Evolutionary conservation across 441 rosid species (phyloP), one percentile per base, ranked within the genome.

Genomic region (Pelargonium citronellum): DNA sequence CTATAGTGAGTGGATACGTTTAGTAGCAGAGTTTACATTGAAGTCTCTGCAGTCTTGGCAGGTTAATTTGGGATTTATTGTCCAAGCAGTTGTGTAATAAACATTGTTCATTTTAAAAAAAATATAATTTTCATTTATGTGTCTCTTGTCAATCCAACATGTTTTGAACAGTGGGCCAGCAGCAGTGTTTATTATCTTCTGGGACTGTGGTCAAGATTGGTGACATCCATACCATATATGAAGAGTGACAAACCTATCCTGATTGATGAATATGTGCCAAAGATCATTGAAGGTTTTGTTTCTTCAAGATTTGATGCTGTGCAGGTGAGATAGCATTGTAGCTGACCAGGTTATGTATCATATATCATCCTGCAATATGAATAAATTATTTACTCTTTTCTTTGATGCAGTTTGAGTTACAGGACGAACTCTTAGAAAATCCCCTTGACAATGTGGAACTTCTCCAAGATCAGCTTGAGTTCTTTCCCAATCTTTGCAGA

Each of bases 41-140:
- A 89, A 87, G 84, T 96, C 98, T 62, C 85, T 96, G 85, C 96
- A 87, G 79, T 91, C 99, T 67, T 96, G 99, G 99, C 95, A 93
- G 99, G 99, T 96, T 74, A 69, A 69, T 47, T 60, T 39, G 57
- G 63, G 66, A 72, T 77, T 43, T 24, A 69, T 66, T 43, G 44
- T 72, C 30, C 46, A 55, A 16, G 11, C 22, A 66, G 30, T 44
- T 55, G 49, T 49, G 44, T 7, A 57, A 9, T 16, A 8, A 17
- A 41, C 27, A 27, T 47, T 24, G 63, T 37, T 17, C 57, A 43
- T 12, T 44, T 20, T 4, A 6, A 37, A 37, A 37, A 37, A 37
- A 37, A 37, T 37, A 37, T 37, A 37, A 37, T 37, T 37, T 43
- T 43, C 3, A 43, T 43, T 43, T 43, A 10, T 3, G 5, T 30